These are phyloP conservation scores for Pestalotiopsis sp. DNA, from an alignment of 2,329 filamentous ascomycete genomes.

Conservation along the genomic window DNA sequence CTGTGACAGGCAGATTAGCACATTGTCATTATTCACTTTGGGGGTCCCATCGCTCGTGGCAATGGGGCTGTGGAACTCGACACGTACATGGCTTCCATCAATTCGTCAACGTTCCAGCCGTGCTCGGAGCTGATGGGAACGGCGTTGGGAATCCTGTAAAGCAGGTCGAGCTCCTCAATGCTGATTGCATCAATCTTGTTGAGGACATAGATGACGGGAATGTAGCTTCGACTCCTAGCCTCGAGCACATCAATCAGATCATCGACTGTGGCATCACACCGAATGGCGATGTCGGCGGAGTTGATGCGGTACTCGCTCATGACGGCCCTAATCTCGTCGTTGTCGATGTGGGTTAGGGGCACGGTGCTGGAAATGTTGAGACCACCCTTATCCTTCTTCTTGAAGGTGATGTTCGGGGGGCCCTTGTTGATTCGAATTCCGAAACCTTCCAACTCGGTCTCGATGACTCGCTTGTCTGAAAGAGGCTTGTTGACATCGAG, in stretches of 20 bases:
- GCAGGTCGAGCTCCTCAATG: conserved; percentile 93
- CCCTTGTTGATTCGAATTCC: conserved; percentile 97
- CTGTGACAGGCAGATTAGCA: conserved; percentile 29
- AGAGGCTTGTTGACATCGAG: conserved; percentile 98
- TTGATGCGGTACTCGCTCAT: conserved; percentile 97
- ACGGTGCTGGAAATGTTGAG: conserved; percentile 95
- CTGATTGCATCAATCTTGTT: conserved; percentile 99
- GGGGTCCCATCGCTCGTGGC: not conserved
- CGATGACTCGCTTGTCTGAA: conserved; percentile 95
- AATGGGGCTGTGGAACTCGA: not conserved
- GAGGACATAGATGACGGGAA: conserved; percentile 97
- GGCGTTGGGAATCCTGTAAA: conserved; percentile 96
- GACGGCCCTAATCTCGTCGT: conserved; percentile 96
- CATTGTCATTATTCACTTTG: not conserved
- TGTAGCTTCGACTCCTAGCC: conserved; percentile 92
- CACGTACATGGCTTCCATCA: conserved; percentile 85
- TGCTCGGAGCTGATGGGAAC: conserved; percentile 97
- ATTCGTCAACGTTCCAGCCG: conserved; percentile 96
- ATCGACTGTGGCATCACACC: conserved; percentile 96
- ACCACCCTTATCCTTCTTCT: conserved; percentile 98
- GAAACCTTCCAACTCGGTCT: conserved; percentile 93
- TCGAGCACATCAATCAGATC: conserved; percentile 96
- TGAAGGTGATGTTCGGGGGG: conserved; percentile 98
- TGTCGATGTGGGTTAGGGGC: conserved; percentile 86
- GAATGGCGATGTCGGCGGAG: conserved; percentile 95